These are phyloP conservation scores for Mortierella sp. DNA, from an alignment of 371 early-diverging fungal species.

Conservation along the genomic window DNA sequence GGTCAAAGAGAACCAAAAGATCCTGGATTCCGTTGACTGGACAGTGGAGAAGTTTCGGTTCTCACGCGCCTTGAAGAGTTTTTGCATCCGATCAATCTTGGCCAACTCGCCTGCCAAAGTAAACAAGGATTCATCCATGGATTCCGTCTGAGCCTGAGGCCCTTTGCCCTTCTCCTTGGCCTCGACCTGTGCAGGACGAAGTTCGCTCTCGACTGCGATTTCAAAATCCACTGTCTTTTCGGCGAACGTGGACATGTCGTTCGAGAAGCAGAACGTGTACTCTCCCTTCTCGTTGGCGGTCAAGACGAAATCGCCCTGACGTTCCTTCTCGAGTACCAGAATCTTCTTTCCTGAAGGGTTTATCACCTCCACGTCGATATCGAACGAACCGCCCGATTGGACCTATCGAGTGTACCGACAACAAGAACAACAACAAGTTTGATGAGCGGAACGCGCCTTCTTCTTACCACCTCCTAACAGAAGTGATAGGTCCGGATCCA, in stretches of 20 bases:
- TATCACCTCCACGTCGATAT: slow-evolving; percentile 91
- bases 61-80: slow-evolving; percentile 88
- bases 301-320: slow-evolving; percentile 93
- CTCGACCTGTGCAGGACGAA: slow-evolving; percentile 48
- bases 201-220: slow-evolving; percentile 86
- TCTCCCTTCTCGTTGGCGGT: slow-evolving; percentile 85
- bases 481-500: not conserved
- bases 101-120: slow-evolving; percentile 66
- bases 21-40: slow-evolving; percentile 79
- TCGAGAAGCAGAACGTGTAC: slow-evolving; percentile 93
- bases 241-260: slow-evolving; percentile 88
- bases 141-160: slow-evolving; percentile 62
- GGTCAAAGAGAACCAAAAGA: slow-evolving; percentile 89
- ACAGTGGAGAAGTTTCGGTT: slow-evolving; percentile 91
- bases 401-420: slow-evolving; percentile 62
- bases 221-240: slow-evolving; percentile 94
- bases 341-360: slow-evolving; percentile 73
- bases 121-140: slow-evolving; percentile 76
- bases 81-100: slow-evolving; percentile 78
- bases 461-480: too few species aligned
- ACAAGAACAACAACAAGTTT: not conserved
- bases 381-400: slow-evolving; percentile 92
- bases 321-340: slow-evolving; percentile 79
- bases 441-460: slow-evolving; percentile 3
- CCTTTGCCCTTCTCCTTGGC: slow-evolving; percentile 45